A percentile compares a stretch with the other conserved stretches of the same genome.
These are phyloP conservation scores for Aspergillus quadricinctus DNA, from an alignment of 2,329 filamentous ascomycete species.

Conservation along the genomic window DNA sequence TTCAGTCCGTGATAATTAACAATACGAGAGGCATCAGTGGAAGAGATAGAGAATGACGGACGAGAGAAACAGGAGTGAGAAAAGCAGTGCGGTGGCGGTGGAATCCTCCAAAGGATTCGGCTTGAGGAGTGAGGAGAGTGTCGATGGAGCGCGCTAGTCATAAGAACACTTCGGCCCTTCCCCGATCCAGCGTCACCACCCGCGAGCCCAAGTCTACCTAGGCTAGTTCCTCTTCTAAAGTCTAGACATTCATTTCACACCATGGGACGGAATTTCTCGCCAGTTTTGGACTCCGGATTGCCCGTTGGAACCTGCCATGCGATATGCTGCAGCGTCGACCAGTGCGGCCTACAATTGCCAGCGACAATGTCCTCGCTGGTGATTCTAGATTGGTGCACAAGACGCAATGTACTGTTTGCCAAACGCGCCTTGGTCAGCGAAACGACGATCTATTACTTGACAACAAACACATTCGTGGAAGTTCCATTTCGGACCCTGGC, in stretches of 20 bases:
- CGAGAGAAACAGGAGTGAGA: neutral
- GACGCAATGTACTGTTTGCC: neutral
- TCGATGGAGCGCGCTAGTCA: neutral
- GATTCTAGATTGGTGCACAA: neutral
- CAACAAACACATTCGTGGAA: neutral
- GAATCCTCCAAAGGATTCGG: neutral
- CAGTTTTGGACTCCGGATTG: neutral
- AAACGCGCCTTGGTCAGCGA: neutral
- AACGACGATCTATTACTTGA: neutral
- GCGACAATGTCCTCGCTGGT: neutral
- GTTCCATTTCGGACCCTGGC: neutral
- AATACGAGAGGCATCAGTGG: neutral
- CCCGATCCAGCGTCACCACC: neutral
- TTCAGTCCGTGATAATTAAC: neutral
- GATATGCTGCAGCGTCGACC: neutral
- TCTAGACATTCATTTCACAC: neutral
- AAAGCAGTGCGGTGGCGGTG: neutral
- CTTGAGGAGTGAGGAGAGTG: too few species aligned
- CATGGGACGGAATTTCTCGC: neutral
- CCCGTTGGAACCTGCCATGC: neutral
- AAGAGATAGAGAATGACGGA: neutral
- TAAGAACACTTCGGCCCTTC: too few species aligned
- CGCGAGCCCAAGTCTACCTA: too few species aligned
- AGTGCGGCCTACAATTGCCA: neutral
- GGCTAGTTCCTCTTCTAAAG: neutral